These are phyloP conservation scores for Cadophora malorum DNA, from an alignment of 2,329 filamentous ascomycete genomes.

Conservation along the genomic window DNA sequence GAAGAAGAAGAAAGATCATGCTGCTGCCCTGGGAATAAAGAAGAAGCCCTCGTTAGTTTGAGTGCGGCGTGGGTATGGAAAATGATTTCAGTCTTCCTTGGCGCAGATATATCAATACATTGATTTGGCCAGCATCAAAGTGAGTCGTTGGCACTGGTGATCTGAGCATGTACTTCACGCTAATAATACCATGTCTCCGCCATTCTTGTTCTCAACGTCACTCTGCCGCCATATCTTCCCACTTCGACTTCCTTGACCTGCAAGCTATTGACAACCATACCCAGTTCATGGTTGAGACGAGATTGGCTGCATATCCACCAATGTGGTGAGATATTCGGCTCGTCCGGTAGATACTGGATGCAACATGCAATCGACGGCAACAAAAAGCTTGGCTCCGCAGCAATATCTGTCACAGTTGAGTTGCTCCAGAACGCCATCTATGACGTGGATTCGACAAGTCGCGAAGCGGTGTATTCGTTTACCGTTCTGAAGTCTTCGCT, in stretches of 20 bases:
- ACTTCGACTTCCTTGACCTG: background rate
- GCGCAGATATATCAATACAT: conserved; percentile 3
- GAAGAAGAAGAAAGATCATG: conserved; percentile 87
- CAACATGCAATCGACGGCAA: background rate
- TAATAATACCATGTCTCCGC: background rate
- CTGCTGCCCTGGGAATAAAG: conserved; percentile 82
- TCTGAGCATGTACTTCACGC: conserved; percentile 6
- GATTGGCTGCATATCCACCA: background rate
- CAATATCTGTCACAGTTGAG: background rate
- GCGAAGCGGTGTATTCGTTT: background rate
- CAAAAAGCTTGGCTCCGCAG: background rate
- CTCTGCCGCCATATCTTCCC: background rate
- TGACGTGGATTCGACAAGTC: background rate
- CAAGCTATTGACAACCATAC: background rate
- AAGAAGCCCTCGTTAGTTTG: conserved; percentile 72
- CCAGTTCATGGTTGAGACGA: background rate
- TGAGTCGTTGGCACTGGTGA: conserved; percentile 4
- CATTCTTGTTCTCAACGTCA: background rate
- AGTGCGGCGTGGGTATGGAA: conserved; percentile 19
- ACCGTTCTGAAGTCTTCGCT: background rate
- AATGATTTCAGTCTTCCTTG: background rate
- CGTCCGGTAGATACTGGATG: background rate
- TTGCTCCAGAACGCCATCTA: background rate
- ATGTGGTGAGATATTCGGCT: conserved; percentile 3
- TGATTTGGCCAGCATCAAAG: conserved; percentile 6